Evolutionary conservation across 1,284 basidiomycete species (phyloP).

Genomic region (Ustilago nuda): DNA sequence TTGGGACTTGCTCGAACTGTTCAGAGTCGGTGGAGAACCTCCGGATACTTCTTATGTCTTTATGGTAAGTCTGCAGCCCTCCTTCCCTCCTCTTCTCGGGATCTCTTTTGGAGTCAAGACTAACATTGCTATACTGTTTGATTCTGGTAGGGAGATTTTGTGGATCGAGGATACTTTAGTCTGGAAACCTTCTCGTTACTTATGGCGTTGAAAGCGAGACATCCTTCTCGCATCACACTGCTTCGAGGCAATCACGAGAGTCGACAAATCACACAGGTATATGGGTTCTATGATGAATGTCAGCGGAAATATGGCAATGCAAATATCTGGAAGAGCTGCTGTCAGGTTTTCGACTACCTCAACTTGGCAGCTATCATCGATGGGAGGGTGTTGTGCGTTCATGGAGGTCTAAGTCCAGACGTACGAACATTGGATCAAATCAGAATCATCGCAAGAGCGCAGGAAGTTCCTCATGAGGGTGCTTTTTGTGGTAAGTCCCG

Average conservation of each 20-base stretch:
- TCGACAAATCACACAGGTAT: constrained; percentile 96
- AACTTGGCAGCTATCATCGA: constrained; percentile 96
- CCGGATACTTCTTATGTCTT: constrained; percentile 95
- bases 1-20: constrained; percentile 91
- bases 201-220: constrained; percentile 89
- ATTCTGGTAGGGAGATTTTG: constrained; percentile 85
- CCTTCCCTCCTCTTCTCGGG: neutral
- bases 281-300: constrained; percentile 95
- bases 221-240: constrained; percentile 90
- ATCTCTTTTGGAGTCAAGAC: neutral
- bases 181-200: constrained; percentile 93
- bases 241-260: constrained; percentile 95
- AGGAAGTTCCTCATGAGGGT: constrained; percentile 98
- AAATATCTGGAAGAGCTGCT: constrained; percentile 98
- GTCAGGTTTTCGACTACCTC: constrained; percentile 99
- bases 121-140: neutral
- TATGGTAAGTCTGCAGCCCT: constrained; percentile 76
- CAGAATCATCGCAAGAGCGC: constrained; percentile 92
- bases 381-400: constrained; percentile 98
- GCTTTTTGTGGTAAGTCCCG: constrained; percentile 76
- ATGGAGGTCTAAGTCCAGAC: constrained; percentile 95
- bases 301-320: constrained; percentile 91
- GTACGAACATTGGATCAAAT: constrained; percentile 99
- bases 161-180: constrained; percentile 95
- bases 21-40: constrained; percentile 87